Evolutionary conservation across 495 filamentous ascomycete genomes (phyloP), one percentile per base, ranked within the genome.

Genomic region (Hypoxylon rickii): DNA sequence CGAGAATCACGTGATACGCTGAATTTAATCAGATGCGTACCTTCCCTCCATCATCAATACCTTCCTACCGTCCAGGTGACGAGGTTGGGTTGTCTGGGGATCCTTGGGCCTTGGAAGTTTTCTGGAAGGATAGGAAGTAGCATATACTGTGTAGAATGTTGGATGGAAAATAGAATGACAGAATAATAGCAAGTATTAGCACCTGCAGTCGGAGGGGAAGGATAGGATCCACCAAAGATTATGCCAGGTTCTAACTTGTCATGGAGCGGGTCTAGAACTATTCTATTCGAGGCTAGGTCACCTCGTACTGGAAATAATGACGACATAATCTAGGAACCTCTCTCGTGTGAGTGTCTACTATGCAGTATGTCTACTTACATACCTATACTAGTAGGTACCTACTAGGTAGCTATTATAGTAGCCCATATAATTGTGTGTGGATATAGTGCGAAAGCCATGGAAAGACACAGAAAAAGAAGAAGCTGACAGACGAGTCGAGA

Each of bases 291-390:
- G 44, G 44, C 24, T 46, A 55, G 43, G 17, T 13, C 10, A 3
- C n/a, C 39, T 55, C 51, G 51, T 46, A 18, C 40, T 7, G 21
- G 36, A 31, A 42, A 26, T 21, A 26, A 48, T 45, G 52, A 55
- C 44, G 45, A 21, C 44, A 36, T 31, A 11, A 20, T n/a, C 12
- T 43, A 34, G 8, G 32, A 34, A 34, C n/a, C n/a, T n/a, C n/a
- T n/a, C n/a, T n/a, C n/a, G n/a, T n/a, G n/a, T n/a, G n/a, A n/a
- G 24, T 29, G 10, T 10, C 4, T 29, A 29, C 24, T 5, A 5
- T 29, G 24, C 4, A 5, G 24, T 29, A 5, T 29, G 5, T 29
- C 10, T 4, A 4, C 10, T 5, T 29, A 29, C 10, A 29, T 10
- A 29, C 10, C 5, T 34, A 34, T 34, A 3, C 13, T 34, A n/a